phyloP scores from a whole-genome alignment of 2,329 filamentous ascomycete species.

The Neofusicoccum laricinum region DNA sequence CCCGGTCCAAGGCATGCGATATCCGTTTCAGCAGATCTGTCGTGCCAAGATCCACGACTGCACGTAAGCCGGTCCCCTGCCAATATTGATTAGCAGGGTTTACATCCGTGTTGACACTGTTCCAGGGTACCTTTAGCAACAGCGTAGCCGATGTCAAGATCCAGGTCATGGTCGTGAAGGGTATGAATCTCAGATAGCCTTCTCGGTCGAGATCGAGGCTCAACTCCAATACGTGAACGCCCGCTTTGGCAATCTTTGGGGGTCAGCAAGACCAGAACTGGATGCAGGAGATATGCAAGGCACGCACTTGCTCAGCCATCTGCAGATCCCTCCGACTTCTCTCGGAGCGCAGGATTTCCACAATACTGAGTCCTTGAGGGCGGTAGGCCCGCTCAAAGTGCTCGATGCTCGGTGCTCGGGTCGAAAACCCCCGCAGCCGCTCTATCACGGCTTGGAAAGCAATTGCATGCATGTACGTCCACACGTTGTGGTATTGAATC shows the following conservation, averaged over 20 bases:
- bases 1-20: neutral
- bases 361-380: neutral
- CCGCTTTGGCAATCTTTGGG: neutral
- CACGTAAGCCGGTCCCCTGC: neutral
- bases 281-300: neutral
- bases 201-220: neutral
- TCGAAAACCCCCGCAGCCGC: neutral
- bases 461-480: neutral
- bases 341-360: neutral
- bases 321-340: neutral
- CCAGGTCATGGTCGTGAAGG: neutral
- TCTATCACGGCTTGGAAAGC: neutral
- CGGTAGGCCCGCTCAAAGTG: neutral
- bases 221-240: neutral
- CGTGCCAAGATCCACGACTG: neutral
- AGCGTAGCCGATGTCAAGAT: neutral
- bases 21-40: neutral
- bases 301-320: neutral
- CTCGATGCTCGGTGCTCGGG: neutral
- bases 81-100: neutral
- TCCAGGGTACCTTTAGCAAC: neutral
- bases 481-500: slow-evolving; percentile 1
- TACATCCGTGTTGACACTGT: neutral
- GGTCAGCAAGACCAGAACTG: neutral
- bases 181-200: neutral